Conservation (phyloP, 768 basidiomycete species). For the Auriculariales sp. region DNA sequence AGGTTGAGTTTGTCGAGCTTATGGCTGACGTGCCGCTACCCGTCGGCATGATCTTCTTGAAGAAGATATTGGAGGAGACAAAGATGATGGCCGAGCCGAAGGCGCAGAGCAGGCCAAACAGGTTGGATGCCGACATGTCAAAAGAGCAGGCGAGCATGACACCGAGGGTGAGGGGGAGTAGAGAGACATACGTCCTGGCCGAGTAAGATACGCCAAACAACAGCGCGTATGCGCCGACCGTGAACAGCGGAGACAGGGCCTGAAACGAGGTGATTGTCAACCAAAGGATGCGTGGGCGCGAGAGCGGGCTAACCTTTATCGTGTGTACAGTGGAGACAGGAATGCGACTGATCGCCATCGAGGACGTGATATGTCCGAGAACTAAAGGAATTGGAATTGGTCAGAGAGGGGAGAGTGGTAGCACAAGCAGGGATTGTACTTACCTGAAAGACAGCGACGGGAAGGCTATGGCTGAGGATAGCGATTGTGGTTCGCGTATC, state of each 20-base stretch:
- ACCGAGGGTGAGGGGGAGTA: constrained; percentile 87
- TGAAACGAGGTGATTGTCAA: constrained; percentile 17
- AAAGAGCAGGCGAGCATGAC: constrained; percentile 97
- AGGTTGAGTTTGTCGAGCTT: constrained; percentile 97
- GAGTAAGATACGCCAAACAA: constrained; percentile 92
- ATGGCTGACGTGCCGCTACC: constrained; percentile 27
- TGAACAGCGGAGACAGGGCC: constrained; percentile 95
- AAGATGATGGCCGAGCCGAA: constrained; percentile 96
- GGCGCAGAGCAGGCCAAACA: constrained; percentile 80
- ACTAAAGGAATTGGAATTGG: too few relatives aligned
- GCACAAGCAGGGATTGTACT: too few relatives aligned
- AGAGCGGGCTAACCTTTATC: constrained; percentile 65
- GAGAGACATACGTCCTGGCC: constrained; percentile 75
- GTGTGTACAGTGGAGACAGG: constrained; percentile 97
- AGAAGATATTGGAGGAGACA: constrained; percentile 96
- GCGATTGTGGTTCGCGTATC: constrained; percentile 49
- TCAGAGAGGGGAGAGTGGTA: too few relatives aligned
- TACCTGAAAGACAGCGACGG: constrained; percentile 98
- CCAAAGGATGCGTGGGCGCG: not conserved
- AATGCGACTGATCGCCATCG: constrained; percentile 91
- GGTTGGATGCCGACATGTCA: constrained; percentile 78
- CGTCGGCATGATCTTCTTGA: constrained; percentile 92
- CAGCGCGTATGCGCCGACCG: constrained; percentile 87
- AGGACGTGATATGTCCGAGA: constrained; percentile 93
- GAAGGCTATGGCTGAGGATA: constrained; percentile 67